phyloP scores from a whole-genome alignment of 495 filamentous ascomycete genomes.

The Aspergillus indologenus region DNA sequence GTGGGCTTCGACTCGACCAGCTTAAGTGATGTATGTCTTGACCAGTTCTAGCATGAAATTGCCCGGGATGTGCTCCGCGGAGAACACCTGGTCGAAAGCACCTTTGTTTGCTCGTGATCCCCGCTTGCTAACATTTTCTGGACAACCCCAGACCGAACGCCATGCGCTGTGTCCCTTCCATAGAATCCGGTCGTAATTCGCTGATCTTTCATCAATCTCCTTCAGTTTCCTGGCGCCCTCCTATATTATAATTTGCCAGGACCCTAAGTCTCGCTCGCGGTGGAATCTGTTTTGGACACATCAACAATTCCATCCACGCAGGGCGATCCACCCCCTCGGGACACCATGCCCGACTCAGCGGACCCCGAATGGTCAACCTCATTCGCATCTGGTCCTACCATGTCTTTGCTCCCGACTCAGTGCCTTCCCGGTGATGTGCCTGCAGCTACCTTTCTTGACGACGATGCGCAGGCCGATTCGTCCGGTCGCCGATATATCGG shows the following conservation, averaged over 20 bases:
- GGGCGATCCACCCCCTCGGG: background rate
- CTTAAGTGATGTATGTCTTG: constrained; percentile 17
- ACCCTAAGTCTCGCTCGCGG: constrained; percentile 1
- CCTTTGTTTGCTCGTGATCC: background rate
- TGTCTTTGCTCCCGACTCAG: constrained; percentile 40
- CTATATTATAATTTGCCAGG: constrained; percentile 17
- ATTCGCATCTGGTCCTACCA: constrained; percentile 27
- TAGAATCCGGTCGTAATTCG: constrained; percentile 20
- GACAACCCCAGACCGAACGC: constrained; percentile 21
- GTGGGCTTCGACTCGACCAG: constrained; percentile 16
- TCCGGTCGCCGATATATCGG: constrained; percentile 47
- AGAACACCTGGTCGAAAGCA: background rate
- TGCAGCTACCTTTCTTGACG: constrained; percentile 40
- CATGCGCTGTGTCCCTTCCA: constrained; percentile 32
- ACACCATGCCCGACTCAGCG: constrained; percentile 38
- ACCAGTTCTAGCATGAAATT: background rate
- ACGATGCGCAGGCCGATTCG: constrained; percentile 49
- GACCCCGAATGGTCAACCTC: constrained; percentile 37
- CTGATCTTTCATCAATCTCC: constrained; percentile 20
- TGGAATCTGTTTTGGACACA: constrained; percentile 15
- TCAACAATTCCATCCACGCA: constrained; percentile 16
- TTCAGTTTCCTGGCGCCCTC: constrained; percentile 22
- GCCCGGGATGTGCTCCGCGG: background rate
- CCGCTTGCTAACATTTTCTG: background rate
- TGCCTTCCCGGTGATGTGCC: constrained; percentile 41